Percentiles rank a stretch among this genome's conserved stretches.
phyloP scores from a whole-genome alignment of 441 rosid genomes.

The Aquilaria agallochum region DNA sequence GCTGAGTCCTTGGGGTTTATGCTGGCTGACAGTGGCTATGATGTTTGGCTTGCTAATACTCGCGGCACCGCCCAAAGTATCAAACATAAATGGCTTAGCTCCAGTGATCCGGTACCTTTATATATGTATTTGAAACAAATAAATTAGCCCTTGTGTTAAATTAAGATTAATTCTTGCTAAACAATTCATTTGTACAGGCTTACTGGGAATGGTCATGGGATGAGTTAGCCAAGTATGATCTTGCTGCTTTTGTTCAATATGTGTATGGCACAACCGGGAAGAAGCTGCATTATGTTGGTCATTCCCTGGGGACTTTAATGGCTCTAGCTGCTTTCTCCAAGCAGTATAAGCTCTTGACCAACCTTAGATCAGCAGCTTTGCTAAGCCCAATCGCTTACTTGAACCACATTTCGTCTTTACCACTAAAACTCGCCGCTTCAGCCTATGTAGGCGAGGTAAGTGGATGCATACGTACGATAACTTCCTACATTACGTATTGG shows the following conservation, averaged over 20 bases:
- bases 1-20: slow-evolving; percentile 24
- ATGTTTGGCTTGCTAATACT: slow-evolving; percentile 40
- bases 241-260: slow-evolving; percentile 25
- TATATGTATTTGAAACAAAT: no score
- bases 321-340: no score
- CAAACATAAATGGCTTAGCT: slow-evolving; percentile 29
- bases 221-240: slow-evolving; percentile 31
- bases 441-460: no score
- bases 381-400: no score
- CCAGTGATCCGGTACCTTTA: slow-evolving; percentile 12
- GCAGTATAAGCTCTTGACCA: no score
- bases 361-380: no score
- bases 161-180: no score
- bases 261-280: slow-evolving; percentile 27
- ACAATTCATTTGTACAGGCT: slow-evolving; percentile 20
- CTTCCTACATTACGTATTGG: no score
- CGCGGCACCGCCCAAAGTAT: slow-evolving; percentile 37
- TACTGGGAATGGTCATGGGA: slow-evolving; percentile 59
- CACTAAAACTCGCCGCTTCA: no score
- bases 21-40: slow-evolving; percentile 25
- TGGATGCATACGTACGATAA: no score
- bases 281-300: slow-evolving; percentile 39
- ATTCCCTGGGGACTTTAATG: slow-evolving; percentile 29
- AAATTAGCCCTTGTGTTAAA: no score
- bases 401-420: no score